Base-by-base conservation (phyloP, 75 land plant species). In the Pinus albicaulis region DNA sequence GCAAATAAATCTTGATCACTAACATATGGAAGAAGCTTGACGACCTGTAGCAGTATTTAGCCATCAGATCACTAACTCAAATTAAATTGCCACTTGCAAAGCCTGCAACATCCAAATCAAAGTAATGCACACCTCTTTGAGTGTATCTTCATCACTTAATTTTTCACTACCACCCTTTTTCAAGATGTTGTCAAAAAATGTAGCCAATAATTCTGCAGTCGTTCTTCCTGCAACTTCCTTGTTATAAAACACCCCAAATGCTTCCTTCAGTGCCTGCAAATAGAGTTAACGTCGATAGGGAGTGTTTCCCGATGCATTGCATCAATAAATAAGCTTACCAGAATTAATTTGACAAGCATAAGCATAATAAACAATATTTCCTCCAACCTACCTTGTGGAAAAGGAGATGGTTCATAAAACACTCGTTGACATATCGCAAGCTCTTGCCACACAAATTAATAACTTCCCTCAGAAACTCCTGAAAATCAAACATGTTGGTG, bases 111-210 rank as follows among this genome's bases (percentile, higher is more conserved):
- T 11, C 28, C 3, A 59, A 53, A 48, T 5, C n/a, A 56, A 73
- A n/a, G 22, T 17, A 34, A 76, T 14, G 15, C 38, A 63, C 64
- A 93, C 98, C 93, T 96, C 92, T 68, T 96, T 98, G 65, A 96
- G 92, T 5, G 98, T 94, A 60, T 96, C 98, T 82, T 96, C 99
- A 79, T 94, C 99, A 72, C 92, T 96, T 26, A 96, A 76, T 76
- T 96, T 96, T 77, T 96, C 99, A 83, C 93, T 92, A n/a, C 99
- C 98, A 59, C 99, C 99, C 76, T 96, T 94, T 78, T 96, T 94
- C 53, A 96, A 85, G 15, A 96, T 84, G 77, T 94, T 96, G 81
- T 96, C 98, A 83, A 95, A 94, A 63, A 96, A 96, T 22, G 98
- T 92, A 7, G 95, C 98, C 4, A 96, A 77, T 19, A 96, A 84